Conservation (phyloP, 441 rosid genomes). For the Aleurites moluccanus region DNA sequence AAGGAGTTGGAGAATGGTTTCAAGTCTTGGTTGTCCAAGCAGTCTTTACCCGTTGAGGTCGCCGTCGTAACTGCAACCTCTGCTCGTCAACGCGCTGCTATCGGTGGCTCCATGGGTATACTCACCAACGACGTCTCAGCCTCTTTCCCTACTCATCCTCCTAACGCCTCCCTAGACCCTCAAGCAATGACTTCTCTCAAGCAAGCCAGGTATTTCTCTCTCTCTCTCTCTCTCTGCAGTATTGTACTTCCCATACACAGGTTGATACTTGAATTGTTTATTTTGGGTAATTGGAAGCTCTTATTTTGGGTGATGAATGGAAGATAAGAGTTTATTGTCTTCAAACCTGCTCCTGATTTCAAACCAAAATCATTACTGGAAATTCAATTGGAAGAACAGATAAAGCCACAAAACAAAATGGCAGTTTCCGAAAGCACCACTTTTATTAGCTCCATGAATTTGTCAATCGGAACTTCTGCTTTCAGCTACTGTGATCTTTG, state of each 20-base stretch:
- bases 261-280: not conserved
- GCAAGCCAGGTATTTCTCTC: constrained; percentile 70
- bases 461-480: too few species aligned
- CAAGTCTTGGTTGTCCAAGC: constrained; percentile 75
- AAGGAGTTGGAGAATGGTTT: constrained; percentile 65
- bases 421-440: too few species aligned
- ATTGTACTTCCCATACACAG: not conserved
- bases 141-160: constrained; percentile 44
- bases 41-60: constrained; percentile 74
- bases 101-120: constrained; percentile 79
- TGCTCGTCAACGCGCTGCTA: constrained; percentile 74
- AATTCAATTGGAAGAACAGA: too few species aligned
- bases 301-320: too few species aligned
- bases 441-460: too few species aligned
- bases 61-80: constrained; percentile 71
- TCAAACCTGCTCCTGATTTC: too few species aligned
- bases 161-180: constrained; percentile 42
- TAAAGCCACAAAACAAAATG: too few species aligned
- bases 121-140: constrained; percentile 62
- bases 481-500: too few species aligned
- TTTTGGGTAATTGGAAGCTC: not conserved
- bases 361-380: too few species aligned
- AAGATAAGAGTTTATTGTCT: too few species aligned
- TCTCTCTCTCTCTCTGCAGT: too few species aligned
- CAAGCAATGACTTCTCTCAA: too few species aligned